Evolutionary conservation across 1,139 yeast genomes (phyloP).

Genomic region (Blastobotrys arbuscula): DNA sequence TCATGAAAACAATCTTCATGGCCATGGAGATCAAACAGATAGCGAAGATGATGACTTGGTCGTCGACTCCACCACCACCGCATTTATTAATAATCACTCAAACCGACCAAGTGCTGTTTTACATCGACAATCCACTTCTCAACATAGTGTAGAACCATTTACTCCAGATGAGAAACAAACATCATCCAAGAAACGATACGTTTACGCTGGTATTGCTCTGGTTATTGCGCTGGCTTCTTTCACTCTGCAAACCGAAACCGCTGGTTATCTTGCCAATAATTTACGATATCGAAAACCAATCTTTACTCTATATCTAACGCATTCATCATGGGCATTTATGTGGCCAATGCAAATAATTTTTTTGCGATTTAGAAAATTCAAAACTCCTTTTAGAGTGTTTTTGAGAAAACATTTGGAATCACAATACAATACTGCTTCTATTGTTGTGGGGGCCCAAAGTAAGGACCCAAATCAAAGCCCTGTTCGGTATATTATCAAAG

Average conservation of each 20-base stretch:
- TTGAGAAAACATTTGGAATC: constrained; percentile 47
- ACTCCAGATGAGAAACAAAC: constrained; percentile 13
- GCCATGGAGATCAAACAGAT: not conserved
- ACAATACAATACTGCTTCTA: constrained; percentile 44
- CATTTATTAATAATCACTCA: not conserved
- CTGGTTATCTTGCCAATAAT: constrained; percentile 59
- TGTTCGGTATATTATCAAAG: constrained; percentile 42
- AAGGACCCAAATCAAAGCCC: constrained; percentile 34
- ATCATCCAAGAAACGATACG: constrained; percentile 6
- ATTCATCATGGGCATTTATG: constrained; percentile 69
- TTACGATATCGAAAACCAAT: constrained; percentile 65
- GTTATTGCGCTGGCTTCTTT: constrained; percentile 57
- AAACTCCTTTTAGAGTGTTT: constrained; percentile 36
- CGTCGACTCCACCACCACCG: constrained; percentile 1
- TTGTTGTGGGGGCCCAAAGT: constrained; percentile 40
- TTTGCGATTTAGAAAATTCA: constrained; percentile 31
- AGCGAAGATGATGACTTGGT: constrained; percentile 3
- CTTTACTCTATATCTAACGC: constrained; percentile 61
- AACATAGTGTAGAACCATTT: constrained; percentile 10
- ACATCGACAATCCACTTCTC: constrained; percentile 6
- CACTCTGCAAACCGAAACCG: constrained; percentile 74
- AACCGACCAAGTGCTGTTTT: not conserved
- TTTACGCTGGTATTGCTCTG: constrained; percentile 49
- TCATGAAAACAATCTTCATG: constrained; percentile 3
- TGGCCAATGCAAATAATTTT: constrained; percentile 63